These are phyloP conservation scores for Aspergillus sp. DNA, from an alignment of 2,329 filamentous ascomycete genomes.

Conservation along the genomic window DNA sequence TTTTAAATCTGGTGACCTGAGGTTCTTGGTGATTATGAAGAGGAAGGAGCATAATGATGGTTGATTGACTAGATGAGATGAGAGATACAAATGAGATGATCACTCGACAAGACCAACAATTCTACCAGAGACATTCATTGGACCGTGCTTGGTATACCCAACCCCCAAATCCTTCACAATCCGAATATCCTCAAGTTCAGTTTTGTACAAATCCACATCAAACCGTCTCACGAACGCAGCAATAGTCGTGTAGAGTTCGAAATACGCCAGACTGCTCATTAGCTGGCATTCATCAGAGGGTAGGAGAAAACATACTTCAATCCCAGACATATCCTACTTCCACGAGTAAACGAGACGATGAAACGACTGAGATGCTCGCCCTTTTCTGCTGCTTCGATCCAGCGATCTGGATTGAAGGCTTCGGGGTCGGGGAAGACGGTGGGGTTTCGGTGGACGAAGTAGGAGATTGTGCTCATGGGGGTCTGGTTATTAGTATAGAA, in stretches of 20 bases:
- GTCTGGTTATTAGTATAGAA: slow-evolving; percentile 6
- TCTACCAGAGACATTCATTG: no score
- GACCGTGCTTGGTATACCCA: background rate
- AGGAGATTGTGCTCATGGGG: slow-evolving; percentile 30
- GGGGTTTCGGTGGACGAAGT: slow-evolving; percentile 24
- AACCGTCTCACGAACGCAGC: slow-evolving; percentile 21
- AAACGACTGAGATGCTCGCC: slow-evolving; percentile 26
- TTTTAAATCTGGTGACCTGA: no score
- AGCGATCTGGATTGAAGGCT: slow-evolving; percentile 28
- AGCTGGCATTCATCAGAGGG: background rate
- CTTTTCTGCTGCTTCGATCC: slow-evolving; percentile 19
- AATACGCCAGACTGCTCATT: slow-evolving; percentile 20
- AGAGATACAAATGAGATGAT: no score
- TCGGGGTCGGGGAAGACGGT: slow-evolving; percentile 24
- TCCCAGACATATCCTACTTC: slow-evolving; percentile 40
- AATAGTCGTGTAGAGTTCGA: slow-evolving; percentile 24
- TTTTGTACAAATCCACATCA: slow-evolving; percentile 21
- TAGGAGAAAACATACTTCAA: slow-evolving; percentile 26
- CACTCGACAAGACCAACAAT: no score
- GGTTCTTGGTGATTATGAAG: no score
- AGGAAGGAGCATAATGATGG: no score
- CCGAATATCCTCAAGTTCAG: slow-evolving; percentile 18
- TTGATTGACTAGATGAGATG: no score
- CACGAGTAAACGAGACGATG: slow-evolving; percentile 31
- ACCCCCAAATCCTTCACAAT: slow-evolving; percentile 14